Percentiles rank a stretch among this genome's conserved stretches.
These are phyloP conservation scores for Hygrophila difformis DNA, from an alignment of 257 asterid species.

Conservation along the genomic window DNA sequence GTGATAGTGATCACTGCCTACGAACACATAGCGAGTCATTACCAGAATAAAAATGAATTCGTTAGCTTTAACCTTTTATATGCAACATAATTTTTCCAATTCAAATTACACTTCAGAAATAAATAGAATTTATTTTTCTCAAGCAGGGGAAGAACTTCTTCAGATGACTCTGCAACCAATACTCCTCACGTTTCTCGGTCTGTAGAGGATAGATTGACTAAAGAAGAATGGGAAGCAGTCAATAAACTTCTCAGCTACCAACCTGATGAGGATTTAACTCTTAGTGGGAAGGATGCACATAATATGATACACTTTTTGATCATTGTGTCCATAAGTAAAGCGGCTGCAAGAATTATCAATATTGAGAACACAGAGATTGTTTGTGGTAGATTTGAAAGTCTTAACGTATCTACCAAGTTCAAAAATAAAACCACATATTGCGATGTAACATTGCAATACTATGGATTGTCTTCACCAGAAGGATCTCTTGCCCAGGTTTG, in stretches of 20 bases:
- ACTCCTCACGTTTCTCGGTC: slow-evolving; percentile 48
- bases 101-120: slow-evolving; percentile 8
- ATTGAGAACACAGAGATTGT: slow-evolving; percentile 65
- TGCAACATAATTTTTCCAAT: too few species aligned
- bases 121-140: slow-evolving; percentile 13
- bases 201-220: slow-evolving; percentile 74
- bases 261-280: slow-evolving; percentile 80
- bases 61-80: slow-evolving; percentile 7
- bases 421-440: slow-evolving; percentile 76
- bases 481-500: slow-evolving; percentile 98
- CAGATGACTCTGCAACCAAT: slow-evolving; percentile 43
- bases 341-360: slow-evolving; percentile 83
- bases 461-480: slow-evolving; percentile 94
- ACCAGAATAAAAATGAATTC: slow-evolving; percentile 7
- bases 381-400: slow-evolving; percentile 95
- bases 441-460: slow-evolving; percentile 75
- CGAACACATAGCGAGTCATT: slow-evolving; percentile 4
- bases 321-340: slow-evolving; percentile 71
- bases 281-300: slow-evolving; percentile 59
- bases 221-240: slow-evolving; percentile 98
- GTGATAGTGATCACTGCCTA: background rate
- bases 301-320: slow-evolving; percentile 76
- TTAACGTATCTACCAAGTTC: slow-evolving; percentile 68
- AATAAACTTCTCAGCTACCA: slow-evolving; percentile 86
- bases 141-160: slow-evolving; percentile 63